These are phyloP conservation scores for Pouteria campechiana DNA, from an alignment of 179 eudicot genomes.

Conservation along the genomic window DNA sequence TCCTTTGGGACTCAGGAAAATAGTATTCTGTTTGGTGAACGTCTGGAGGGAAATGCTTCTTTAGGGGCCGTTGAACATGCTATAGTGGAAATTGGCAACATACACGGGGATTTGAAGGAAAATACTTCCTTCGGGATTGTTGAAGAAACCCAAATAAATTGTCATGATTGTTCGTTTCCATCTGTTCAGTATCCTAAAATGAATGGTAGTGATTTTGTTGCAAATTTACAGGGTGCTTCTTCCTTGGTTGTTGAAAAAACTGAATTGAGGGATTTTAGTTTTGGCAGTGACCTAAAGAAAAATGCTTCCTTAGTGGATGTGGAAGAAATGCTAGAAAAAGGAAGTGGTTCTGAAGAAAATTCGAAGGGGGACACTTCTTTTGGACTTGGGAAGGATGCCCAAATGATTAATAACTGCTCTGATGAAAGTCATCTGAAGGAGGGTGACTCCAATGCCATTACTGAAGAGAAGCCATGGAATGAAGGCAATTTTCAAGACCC, in stretches of 20 bases:
- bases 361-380: constrained; percentile 2
- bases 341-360: neutral
- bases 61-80: neutral
- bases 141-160: constrained; percentile 3
- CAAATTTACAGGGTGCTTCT: constrained; percentile 8
- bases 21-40: constrained; percentile 6
- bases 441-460: constrained; percentile 11
- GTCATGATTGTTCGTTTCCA: too few relatives aligned
- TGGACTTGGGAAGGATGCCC: constrained; percentile 6
- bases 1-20: constrained; percentile 5
- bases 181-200: too few relatives aligned
- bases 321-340: constrained; percentile 10
- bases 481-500: constrained; percentile 22
- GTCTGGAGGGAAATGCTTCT: constrained; percentile 8
- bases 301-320: constrained; percentile 6
- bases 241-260: too few relatives aligned
- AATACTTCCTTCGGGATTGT: neutral
- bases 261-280: too few relatives aligned
- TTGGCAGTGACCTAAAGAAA: too few relatives aligned
- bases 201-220: neutral
- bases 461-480: constrained; percentile 7
- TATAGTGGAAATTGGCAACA: constrained; percentile 5
- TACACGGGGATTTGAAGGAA: neutral
- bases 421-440: constrained; percentile 11
- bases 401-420: constrained; percentile 6